These are phyloP conservation scores for Ophiobolus disseminans DNA, from an alignment of 2,329 filamentous ascomycete genomes.

Conservation along the genomic window DNA sequence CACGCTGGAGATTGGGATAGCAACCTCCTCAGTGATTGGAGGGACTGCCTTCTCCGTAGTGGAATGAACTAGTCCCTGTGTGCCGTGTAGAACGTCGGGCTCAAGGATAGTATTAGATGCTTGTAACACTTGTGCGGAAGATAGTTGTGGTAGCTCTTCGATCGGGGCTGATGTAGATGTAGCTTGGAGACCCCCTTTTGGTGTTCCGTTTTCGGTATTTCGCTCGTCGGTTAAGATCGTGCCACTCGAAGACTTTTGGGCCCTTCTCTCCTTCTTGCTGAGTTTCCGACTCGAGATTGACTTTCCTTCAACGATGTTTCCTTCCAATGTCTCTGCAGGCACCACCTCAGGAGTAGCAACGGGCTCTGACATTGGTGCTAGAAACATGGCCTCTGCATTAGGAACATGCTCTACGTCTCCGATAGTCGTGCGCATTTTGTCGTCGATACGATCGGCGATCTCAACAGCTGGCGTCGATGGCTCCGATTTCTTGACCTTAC, in stretches of 20 bases:
- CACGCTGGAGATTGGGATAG: constrained; percentile 1
- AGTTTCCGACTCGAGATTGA: constrained; percentile 34
- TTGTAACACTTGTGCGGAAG: background rate
- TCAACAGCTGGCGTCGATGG: constrained; percentile 15
- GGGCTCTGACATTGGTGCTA: constrained; percentile 1
- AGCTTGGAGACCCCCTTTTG: background rate
- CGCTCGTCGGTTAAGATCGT: background rate
- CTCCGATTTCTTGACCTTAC: constrained; percentile 28
- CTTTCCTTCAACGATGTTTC: constrained; percentile 11
- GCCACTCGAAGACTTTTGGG: constrained; percentile 28
- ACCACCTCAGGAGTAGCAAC: background rate
- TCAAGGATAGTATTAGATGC: background rate
- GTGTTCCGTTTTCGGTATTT: background rate
- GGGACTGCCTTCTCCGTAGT: background rate
- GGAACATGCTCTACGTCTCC: constrained; percentile 5
- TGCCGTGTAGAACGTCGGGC: background rate
- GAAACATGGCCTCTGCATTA: constrained; percentile 5
- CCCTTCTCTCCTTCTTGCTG: constrained; percentile 46
- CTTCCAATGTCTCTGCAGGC: background rate
- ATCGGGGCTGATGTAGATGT: background rate
- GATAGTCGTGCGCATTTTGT: background rate
- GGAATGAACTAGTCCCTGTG: background rate
- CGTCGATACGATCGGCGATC: constrained; percentile 5
- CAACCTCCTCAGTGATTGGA: constrained; percentile 6
- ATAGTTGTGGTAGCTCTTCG: background rate